Evolutionary conservation across 257 asterid species (phyloP).

Genomic region (Fraxinus anomala): DNA sequence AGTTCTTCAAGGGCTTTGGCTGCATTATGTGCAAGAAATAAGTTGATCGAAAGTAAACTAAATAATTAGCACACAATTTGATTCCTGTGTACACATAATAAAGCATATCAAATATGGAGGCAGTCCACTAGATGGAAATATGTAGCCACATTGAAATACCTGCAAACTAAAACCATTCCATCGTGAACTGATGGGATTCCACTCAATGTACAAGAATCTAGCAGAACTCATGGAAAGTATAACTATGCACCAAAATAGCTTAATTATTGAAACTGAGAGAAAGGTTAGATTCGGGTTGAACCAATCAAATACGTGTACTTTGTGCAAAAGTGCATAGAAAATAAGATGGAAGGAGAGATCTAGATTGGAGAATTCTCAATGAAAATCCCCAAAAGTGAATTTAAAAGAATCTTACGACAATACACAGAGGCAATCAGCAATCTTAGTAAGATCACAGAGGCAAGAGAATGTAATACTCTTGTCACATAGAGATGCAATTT

Average conservation of each 20-base stretch:
- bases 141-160: neutral
- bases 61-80: neutral
- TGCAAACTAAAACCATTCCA: neutral
- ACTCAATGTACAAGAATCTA: neutral
- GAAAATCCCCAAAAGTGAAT: neutral
- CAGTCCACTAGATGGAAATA: neutral
- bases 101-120: neutral
- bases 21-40: slow-evolving; percentile 39
- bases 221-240: neutral
- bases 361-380: neutral
- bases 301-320: neutral
- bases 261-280: neutral
- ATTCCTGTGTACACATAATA: slow-evolving; percentile 10
- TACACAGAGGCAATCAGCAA: neutral
- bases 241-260: neutral
- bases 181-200: neutral
- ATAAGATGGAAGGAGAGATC: neutral
- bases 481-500: neutral
- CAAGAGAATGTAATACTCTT: neutral
- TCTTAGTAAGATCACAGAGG: neutral
- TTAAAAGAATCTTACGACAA: neutral
- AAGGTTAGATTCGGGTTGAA: neutral
- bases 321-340: neutral
- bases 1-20: slow-evolving; percentile 64
- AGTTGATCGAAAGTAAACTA: slow-evolving; percentile 20